Evolutionary conservation across 1,284 basidiomycete genomes (phyloP), one percentile per base, ranked within the genome.

Genomic region (Cryptococcus sp.): DNA sequence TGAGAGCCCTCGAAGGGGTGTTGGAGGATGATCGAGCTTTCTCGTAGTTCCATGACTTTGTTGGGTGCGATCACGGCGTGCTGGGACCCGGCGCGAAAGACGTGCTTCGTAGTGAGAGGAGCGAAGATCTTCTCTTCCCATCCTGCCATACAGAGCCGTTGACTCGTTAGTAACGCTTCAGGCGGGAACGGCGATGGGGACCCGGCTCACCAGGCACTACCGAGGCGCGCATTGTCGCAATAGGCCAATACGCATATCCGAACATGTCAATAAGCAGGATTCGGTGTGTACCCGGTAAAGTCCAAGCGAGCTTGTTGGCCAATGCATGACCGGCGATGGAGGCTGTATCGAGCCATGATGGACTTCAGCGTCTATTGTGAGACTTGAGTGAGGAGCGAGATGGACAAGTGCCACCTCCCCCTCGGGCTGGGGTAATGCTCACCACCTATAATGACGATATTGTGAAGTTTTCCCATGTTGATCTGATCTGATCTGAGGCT

Each of bases 211-310:
- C 79, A 23, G 80, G 77, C 1, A 74, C 68, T 40, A 81, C 80
- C 6, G 75, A 56, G 3, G 77, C 79, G 49, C 81, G 68, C 7
- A 81, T 69, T 6, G 69, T 62, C 1, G 71, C 72, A 25, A 80
- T 70, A 1, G 75, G 66, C 68, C 72, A 79, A 59, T 71, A 77
- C 0, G 71, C 66, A 40, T 69, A 77, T 8, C 69, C 72, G 39
- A 70, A 64, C 17, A 74, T 70, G 56, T 81, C 81, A 54, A 82
- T 75, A 2, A 82, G 64, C 5, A 82, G 67, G 51, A 82, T 65
- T 2, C 80, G 71, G 58, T 81, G 74, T 5, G 72, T 67, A 0
- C 55, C 23, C 1, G 80, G 77, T 1, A 81, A 57, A 39, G 63
- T 69, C 35, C 67, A 46, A 0, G 65, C 59, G 23, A 82, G 70